A percentile compares a stretch with the other conserved stretches of the same genome.
phyloP scores from a whole-genome alignment of 257 asterid species.

The Avicennia marina region DNA sequence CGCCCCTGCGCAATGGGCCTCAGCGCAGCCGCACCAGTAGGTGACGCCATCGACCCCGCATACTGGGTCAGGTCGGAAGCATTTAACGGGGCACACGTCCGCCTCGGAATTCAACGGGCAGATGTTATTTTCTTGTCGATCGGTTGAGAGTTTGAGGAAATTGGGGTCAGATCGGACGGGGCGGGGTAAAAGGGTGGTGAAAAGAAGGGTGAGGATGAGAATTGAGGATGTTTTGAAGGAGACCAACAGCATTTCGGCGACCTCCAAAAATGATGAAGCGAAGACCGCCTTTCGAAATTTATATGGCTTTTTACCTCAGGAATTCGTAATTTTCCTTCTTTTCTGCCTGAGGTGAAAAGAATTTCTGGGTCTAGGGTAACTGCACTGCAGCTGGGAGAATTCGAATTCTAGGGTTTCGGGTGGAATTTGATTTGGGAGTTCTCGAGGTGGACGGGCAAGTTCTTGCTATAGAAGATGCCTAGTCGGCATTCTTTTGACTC shows the following conservation, averaged over 20 bases:
- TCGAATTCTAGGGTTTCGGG: too few relatives aligned
- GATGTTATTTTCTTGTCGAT: slow-evolving; percentile 25
- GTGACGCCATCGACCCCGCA: slow-evolving; percentile 87
- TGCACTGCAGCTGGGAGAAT: too few relatives aligned
- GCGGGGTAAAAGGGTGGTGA: slow-evolving; percentile 28
- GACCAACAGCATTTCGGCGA: slow-evolving; percentile 31
- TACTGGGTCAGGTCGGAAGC: slow-evolving; percentile 92
- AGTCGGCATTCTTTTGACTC: slow-evolving; percentile 14
- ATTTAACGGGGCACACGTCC: slow-evolving; percentile 67
- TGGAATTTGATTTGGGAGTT: too few relatives aligned
- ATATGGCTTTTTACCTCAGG: neutral
- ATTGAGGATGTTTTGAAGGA: slow-evolving; percentile 21
- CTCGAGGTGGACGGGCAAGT: too few relatives aligned
- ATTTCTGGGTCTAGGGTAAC: too few relatives aligned
- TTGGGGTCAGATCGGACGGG: slow-evolving; percentile 43
- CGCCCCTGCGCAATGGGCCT: slow-evolving; percentile 79
- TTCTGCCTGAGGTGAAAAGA: too few relatives aligned
- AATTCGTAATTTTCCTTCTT: neutral
- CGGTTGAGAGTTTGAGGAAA: slow-evolving; percentile 46
- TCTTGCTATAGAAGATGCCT: too few relatives aligned
- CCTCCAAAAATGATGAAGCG: slow-evolving; percentile 20
- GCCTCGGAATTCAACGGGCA: slow-evolving; percentile 37
- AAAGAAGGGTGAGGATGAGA: slow-evolving; percentile 27
- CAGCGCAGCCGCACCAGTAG: slow-evolving; percentile 98
- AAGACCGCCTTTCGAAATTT: slow-evolving; percentile 25